A percentile compares a stretch with the other conserved stretches of the same genome.
Evolutionary conservation across 164 flowering plant species (phyloP).

Genomic region (Taxillus chinensis): DNA sequence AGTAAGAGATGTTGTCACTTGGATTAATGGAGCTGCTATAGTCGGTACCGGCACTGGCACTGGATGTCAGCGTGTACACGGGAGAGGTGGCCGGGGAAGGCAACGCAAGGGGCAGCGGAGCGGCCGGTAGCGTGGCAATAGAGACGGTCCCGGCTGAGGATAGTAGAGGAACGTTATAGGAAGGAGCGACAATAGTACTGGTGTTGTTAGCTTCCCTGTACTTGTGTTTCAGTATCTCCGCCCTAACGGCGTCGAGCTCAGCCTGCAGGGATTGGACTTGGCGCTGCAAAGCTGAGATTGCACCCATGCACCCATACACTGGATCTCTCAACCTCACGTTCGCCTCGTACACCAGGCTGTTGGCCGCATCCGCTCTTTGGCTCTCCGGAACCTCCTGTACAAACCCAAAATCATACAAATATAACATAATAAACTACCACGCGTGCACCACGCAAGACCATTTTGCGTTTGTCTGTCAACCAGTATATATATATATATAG

Average conservation of each 20-base stretch:
- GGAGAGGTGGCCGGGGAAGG: conserved; percentile 28
- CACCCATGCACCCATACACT: conserved; percentile 95
- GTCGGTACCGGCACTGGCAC: conserved; percentile 23
- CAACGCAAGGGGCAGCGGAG: conserved; percentile 10
- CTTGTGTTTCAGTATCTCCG: conserved; percentile 64
- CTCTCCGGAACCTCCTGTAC: conserved; percentile 73
- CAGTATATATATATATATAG: too few species aligned
- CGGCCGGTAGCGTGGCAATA: conserved; percentile 26
- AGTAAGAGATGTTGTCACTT: background rate
- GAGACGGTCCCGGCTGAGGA: conserved; percentile 35
- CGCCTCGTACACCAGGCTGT: conserved; percentile 88
- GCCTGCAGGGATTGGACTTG: conserved; percentile 72
- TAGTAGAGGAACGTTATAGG: conserved; percentile 30
- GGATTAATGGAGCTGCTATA: conserved; percentile 24
- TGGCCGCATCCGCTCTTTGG: conserved; percentile 82
- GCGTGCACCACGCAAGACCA: background rate
- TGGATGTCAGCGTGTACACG: conserved; percentile 35
- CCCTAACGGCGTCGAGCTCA: conserved; percentile 65
- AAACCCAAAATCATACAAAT: too few species aligned
- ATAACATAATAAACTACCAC: too few species aligned
- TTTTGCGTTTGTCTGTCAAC: background rate
- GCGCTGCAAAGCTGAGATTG: conserved; percentile 77
- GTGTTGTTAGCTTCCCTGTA: conserved; percentile 42
- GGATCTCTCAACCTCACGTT: conserved; percentile 87
- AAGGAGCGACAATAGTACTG: conserved; percentile 6